Evolutionary conservation across 2,329 filamentous ascomycete genomes (phyloP), one percentile per base, ranked within the genome.

Genomic region (Xylaria polymorpha): DNA sequence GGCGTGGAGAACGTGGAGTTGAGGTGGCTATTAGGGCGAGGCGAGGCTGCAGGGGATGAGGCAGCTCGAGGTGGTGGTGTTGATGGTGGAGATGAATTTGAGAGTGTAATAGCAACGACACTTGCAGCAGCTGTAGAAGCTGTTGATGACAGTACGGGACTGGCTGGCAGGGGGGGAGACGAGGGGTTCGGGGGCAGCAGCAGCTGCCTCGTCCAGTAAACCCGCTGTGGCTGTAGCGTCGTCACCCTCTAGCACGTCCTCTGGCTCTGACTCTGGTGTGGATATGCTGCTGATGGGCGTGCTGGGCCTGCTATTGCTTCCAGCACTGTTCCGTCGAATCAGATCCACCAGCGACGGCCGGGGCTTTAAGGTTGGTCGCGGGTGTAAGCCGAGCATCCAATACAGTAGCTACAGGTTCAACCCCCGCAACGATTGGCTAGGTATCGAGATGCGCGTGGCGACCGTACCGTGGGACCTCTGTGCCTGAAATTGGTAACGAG

Each of bases 311-410:
- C 57, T 66, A 37, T 50, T 71, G 71, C 71, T 74, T 71, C 73
- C 64, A 67, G 56, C 72, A 70, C 73, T 73, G 71, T 74, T 75
- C 71, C 73, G 73, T 76, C 73, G 80, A 68, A 84, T 79, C 69
- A 87, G 81, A 70, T 87, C 85, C 78, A 87, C 82, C 73, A 87
- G 79, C 71, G 85, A 87, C 74, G 83, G 85, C 80, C 85, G 82
- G 75, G 84, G 83, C 84, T 81, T 84, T 73, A 87, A 80, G 69
- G 80, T 81, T 67, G 87, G 80, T 80, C 85, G 85, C 61, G 86
- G 79, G 77, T 84, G 84, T 75, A 85, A 79, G 50, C 78, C 78
- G 71, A 84, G 82, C 85, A 87, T 87, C 73, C 82, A 83, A 75
- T 29, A 29, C 25, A 14, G 12, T 35, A 32, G 3, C 9, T 39